Evolutionary conservation across 2,329 filamentous ascomycete species (phyloP), one percentile per base, ranked within the genome.

Genomic region (Xylariaceae sp.): DNA sequence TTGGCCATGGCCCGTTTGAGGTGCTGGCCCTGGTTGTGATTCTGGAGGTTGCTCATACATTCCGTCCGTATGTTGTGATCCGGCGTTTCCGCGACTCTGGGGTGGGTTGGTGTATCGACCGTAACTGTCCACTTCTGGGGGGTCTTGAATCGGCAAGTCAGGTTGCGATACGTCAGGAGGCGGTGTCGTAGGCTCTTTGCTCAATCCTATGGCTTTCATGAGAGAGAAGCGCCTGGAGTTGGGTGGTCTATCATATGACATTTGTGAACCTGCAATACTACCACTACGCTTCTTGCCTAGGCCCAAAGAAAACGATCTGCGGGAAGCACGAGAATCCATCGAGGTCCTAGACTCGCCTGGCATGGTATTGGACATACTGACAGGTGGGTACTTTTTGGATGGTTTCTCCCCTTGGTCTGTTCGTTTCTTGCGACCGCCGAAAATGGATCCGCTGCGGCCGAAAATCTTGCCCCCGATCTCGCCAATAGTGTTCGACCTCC

Each of bases 381-480:
- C 90, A 3, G 94, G 94, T 53, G 94, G 94, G 69, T 97, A 96
- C 62, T 84, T 88, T 71, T 86, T 87, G 50, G 83, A 78, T 61
- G 87, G 87, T 71, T 91, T 86, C 62, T 80, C 76, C 55, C 70
- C 62, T 49, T 70, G 70, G 19, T 71, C 67, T 29, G 67, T 46
- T 29, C 68, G 70, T 66, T 70, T 74, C 68, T 72, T 73, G 37
- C 70, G 70, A 34, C 85, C 82, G n/a, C 89, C 87, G 70, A 95
- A 93, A 57, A 95, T 81, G 7, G 91, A 95, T 12, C 89, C 90
- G 64, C 87, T 91, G 60, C 93, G 87, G 37, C 92, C 91, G 74
- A 96, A 90, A 31, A 96, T 79, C 75, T 90, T 95, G 67, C 91
- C 91, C 50, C 91, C 87, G 56, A 97, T 85, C 74, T 85, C 92